These are phyloP conservation scores for Fusarium burgessii DNA, from an alignment of 2,329 filamentous ascomycete genomes.

Conservation along the genomic window DNA sequence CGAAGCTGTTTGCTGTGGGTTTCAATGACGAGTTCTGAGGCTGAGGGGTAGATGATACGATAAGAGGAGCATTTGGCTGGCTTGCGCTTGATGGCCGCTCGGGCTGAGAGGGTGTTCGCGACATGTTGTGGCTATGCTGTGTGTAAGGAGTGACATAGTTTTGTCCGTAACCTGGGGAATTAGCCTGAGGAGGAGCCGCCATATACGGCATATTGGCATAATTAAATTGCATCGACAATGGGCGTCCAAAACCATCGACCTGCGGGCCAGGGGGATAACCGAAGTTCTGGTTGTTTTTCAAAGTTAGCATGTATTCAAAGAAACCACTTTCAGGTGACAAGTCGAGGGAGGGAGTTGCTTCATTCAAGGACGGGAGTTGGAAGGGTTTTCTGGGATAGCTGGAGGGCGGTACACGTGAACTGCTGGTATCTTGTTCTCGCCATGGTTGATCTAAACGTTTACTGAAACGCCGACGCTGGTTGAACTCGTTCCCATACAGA, in stretches of 20 bases:
- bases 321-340: conserved; percentile 76
- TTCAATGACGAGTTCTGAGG: conserved; percentile 72
- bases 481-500: conserved; percentile 50
- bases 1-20: conserved; percentile 58
- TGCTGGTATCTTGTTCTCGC: conserved; percentile 45
- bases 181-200: conserved; percentile 55
- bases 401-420: conserved; percentile 39
- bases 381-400: conserved; percentile 25
- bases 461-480: conserved; percentile 57
- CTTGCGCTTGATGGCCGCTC: conserved; percentile 74
- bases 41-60: conserved; percentile 71
- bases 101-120: conserved; percentile 85
- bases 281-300: conserved; percentile 74
- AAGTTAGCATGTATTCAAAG: conserved; percentile 80
- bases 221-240: conserved; percentile 56
- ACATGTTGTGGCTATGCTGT: conserved; percentile 77
- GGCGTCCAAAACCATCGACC: conserved; percentile 55
- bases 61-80: conserved; percentile 69
- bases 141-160: conserved; percentile 57
- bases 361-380: conserved; percentile 20
- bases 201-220: conserved; percentile 66
- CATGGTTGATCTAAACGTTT: conserved; percentile 58
- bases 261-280: conserved; percentile 61
- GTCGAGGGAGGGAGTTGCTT: conserved; percentile 59
- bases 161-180: conserved; percentile 64